A percentile compares a stretch with the other conserved stretches of the same genome.
Evolutionary conservation across 352 stramenopile genomes (phyloP).

Genomic region (Bremia lactucae): DNA sequence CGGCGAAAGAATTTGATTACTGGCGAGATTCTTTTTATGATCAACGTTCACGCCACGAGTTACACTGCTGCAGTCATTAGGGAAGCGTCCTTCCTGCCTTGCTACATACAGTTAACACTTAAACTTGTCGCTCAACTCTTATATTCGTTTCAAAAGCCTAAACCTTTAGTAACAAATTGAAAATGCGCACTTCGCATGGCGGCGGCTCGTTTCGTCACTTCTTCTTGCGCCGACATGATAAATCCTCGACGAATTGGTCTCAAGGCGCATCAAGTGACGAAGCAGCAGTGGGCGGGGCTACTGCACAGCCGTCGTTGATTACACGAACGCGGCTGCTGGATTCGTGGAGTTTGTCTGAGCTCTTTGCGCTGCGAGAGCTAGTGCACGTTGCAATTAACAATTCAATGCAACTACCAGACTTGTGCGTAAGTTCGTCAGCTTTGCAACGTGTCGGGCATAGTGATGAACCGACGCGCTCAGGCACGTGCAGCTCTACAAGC

Average conservation of each 20-base stretch:
- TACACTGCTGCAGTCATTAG: no score
- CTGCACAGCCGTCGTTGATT: conserved; percentile 12
- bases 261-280: conserved; percentile 1
- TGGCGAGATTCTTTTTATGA: no score
- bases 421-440: conserved; percentile 3
- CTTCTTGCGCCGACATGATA: conserved; percentile 15
- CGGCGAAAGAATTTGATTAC: no score
- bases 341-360: conserved; percentile 42
- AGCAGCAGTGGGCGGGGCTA: neutral
- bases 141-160: no score
- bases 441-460: conserved; percentile 1
- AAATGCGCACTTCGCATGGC: conserved; percentile 11
- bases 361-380: conserved; percentile 45
- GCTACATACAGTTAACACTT: no score
- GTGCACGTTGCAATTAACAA: conserved; percentile 32
- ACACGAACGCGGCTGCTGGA: conserved; percentile 31
- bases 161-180: conserved; percentile 27
- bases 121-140: no score
- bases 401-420: conserved; percentile 4
- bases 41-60: no score
- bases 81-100: no score
- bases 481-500: conserved; percentile 15
- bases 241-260: neutral
- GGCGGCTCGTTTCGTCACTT: conserved; percentile 16
- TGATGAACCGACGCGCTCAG: conserved; percentile 5